These are phyloP conservation scores for Magnaporthiopsis incrustans DNA, from an alignment of 2,329 filamentous ascomycete species.

Conservation along the genomic window DNA sequence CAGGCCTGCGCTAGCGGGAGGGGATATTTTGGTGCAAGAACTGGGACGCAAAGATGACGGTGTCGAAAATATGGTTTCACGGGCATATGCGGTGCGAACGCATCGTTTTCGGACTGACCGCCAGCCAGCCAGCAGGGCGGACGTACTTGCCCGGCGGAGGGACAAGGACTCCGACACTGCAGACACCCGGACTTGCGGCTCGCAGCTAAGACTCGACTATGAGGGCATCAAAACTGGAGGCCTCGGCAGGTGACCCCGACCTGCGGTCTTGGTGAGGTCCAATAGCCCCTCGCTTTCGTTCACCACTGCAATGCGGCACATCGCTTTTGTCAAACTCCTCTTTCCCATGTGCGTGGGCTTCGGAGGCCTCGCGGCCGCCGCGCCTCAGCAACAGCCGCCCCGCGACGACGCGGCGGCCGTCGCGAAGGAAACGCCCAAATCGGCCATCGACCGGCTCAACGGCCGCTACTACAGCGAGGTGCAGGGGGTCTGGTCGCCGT, in stretches of 20 bases:
- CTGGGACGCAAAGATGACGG: background rate
- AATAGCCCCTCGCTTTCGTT: background rate
- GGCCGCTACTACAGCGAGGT: constrained; percentile 23
- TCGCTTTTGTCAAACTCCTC: background rate
- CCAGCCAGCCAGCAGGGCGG: background rate
- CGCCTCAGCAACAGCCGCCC: background rate
- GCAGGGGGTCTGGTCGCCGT: constrained; percentile 25
- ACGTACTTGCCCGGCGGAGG: background rate
- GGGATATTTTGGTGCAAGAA: background rate
- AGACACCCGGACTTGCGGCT: background rate
- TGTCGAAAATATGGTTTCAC: background rate
- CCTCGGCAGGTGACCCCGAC: background rate
- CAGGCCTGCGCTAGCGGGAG: background rate
- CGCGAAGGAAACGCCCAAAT: constrained; percentile 8
- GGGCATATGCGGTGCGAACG: background rate
- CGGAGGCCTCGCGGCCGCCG: no score
- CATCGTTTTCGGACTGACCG: background rate
- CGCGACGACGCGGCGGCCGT: background rate
- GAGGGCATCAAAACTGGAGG: background rate
- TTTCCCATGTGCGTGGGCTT: background rate
- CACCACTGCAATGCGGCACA: background rate
- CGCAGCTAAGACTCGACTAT: background rate
- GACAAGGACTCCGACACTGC: no score
- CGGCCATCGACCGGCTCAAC: constrained; percentile 27
- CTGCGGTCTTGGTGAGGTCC: background rate